Conservation (phyloP, 352 stramenopile species). For the Discostella stelligera region DNA sequence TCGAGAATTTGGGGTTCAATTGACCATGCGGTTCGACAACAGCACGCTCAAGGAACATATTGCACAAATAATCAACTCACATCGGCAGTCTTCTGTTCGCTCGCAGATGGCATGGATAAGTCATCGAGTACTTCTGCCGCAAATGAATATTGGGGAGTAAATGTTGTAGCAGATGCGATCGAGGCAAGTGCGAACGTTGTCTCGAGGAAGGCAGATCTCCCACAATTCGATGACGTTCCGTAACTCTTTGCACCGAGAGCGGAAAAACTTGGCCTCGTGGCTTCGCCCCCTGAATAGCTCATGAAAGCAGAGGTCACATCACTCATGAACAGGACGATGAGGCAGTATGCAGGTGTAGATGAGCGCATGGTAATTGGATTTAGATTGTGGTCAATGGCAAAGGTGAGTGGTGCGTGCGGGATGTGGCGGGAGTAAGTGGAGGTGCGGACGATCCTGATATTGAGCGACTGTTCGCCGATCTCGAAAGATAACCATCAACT, state of each 20-base stretch:
- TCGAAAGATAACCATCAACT: too few species aligned
- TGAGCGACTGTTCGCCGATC: too few species aligned
- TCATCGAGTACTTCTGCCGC: conserved; percentile 54
- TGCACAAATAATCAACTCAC: conserved; percentile 46
- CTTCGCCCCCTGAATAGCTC: neutral
- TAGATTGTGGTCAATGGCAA: too few species aligned
- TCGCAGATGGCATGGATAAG: conserved; percentile 65
- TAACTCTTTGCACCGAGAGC: neutral
- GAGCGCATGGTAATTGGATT: neutral
- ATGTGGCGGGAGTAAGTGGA: too few species aligned
- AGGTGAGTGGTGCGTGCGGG: too few species aligned
- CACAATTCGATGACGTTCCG: conserved; percentile 10
- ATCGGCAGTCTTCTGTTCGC: conserved; percentile 50
- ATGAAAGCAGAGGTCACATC: conserved; percentile 6
- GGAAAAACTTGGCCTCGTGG: neutral
- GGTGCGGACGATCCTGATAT: too few species aligned
- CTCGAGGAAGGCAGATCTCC: conserved; percentile 34
- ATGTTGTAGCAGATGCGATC: conserved; percentile 8
- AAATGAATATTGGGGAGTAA: conserved; percentile 14
- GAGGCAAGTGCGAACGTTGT: conserved; percentile 28
- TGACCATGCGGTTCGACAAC: neutral
- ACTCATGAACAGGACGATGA: neutral
- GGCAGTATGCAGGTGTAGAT: neutral
- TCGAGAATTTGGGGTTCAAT: conserved; percentile 46
- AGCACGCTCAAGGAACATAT: conserved; percentile 3